These are phyloP conservation scores for Coprinopsis sp. DNA, from an alignment of 768 basidiomycete species.

Conservation along the genomic window DNA sequence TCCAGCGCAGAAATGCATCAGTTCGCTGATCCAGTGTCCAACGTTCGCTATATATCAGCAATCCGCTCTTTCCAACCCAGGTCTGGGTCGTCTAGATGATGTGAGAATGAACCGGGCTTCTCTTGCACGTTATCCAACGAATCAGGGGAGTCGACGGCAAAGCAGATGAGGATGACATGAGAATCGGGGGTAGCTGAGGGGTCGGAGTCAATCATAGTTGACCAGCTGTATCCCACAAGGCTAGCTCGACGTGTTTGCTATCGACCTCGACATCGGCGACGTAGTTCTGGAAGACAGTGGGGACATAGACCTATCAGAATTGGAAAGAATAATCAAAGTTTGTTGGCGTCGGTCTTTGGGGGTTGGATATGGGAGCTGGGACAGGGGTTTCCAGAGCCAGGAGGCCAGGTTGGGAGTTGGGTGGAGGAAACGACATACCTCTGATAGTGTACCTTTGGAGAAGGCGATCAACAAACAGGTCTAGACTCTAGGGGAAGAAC, in stretches of 20 bases:
- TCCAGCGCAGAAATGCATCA: conserved; percentile 94
- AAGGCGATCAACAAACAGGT: conserved; percentile 94
- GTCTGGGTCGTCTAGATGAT: not conserved
- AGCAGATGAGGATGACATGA: conserved; percentile 98
- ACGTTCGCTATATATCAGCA: no score
- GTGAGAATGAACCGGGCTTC: conserved; percentile 60
- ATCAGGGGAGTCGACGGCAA: conserved; percentile 96
- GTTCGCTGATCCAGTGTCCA: conserved; percentile 98
- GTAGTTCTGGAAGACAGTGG: conserved; percentile 99
- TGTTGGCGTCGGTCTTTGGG: conserved; percentile 5
- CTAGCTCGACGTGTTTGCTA: conserved; percentile 96
- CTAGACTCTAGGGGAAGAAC: conserved; percentile 38
- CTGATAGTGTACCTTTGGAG: conserved; percentile 94
- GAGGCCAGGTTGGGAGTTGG: not conserved
- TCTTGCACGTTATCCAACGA: conserved; percentile 99
- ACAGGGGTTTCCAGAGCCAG: no score
- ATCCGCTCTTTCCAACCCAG: no score
- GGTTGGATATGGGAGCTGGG: not conserved
- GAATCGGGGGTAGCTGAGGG: conserved; percentile 97
- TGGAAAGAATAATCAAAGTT: no score
- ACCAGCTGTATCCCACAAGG: conserved; percentile 99
- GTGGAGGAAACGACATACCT: conserved; percentile 45
- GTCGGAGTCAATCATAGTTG: conserved; percentile 98
- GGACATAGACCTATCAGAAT: conserved; percentile 99
- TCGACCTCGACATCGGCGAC: conserved; percentile 99